Evolutionary conservation across 805 yeast species (phyloP).

Genomic region (Cyberlindnera euphorbiiphila): DNA sequence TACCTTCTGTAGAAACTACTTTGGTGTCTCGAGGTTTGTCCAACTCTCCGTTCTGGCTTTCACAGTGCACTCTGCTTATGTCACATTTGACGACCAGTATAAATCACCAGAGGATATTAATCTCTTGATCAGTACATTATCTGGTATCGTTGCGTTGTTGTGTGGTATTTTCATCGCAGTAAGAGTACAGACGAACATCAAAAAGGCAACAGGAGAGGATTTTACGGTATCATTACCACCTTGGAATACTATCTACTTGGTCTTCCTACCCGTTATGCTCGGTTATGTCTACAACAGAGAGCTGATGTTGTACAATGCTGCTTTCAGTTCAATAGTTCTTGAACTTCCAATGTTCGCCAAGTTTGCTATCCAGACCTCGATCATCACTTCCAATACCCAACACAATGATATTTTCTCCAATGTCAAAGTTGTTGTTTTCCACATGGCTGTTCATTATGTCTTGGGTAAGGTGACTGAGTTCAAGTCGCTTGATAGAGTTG

Average conservation of each 20-base stretch:
- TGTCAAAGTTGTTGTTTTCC: constrained; percentile 25
- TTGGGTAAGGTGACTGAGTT: constrained; percentile 30
- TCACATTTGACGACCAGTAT: constrained; percentile 13
- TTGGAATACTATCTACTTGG: constrained; percentile 33
- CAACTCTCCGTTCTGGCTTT: constrained; percentile 27
- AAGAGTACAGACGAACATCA: constrained; percentile 11
- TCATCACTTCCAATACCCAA: constrained; percentile 23
- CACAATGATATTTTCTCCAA: constrained; percentile 14
- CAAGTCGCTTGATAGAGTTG: constrained; percentile 36
- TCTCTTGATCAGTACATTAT: constrained; percentile 22
- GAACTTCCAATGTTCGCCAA: constrained; percentile 26
- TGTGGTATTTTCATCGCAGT: constrained; percentile 22
- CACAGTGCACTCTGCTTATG: constrained; percentile 23
- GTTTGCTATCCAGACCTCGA: constrained; percentile 20
- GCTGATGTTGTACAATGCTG: constrained; percentile 28
- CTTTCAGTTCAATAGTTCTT: constrained; percentile 30
- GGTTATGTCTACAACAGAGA: constrained; percentile 27
- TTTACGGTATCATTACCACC: constrained; percentile 22
- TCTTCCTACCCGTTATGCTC: constrained; percentile 32
- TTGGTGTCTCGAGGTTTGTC: constrained; percentile 24
- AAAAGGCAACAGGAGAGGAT: not conserved
- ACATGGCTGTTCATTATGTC: constrained; percentile 25
- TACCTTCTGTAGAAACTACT: constrained; percentile 16
- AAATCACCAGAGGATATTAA: constrained; percentile 17
- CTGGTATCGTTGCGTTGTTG: constrained; percentile 24